Evolutionary conservation across 495 filamentous ascomycete species (phyloP), one percentile per base, ranked within the genome.

Genomic region (Penicillium longicatenatum): DNA sequence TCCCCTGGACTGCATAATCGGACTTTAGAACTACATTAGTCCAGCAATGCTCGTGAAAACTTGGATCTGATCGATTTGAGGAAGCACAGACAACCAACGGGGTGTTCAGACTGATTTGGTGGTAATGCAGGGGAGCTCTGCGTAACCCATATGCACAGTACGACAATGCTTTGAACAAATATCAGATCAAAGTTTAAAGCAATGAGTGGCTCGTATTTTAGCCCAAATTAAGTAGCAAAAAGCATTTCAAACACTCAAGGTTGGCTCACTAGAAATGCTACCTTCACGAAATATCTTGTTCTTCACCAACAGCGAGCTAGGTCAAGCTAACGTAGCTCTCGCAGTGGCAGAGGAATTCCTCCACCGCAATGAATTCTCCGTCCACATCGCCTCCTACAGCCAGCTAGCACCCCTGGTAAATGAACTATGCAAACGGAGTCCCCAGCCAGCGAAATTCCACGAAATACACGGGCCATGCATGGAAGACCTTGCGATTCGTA

Each of bases 301-400:
- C 49, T 64, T 86, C 55, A 82, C 83, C 6, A 82, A 80, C 69
- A 77, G 78, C 42, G 83, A 84, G 57, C 72, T 79, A 51, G 83
- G 83, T 17, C 79, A 84, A 54, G 76, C 78, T 24, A 84, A 84
- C 61, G 79, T 84, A 22, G 73, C 77, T 33, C 74, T 86, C 1
- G 82, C 83, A 10, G 74, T 79, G 1, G 73, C 73, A 20, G 75
- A 82, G 24, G 81, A 82, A 50, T 75, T 85, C 1, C 63, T 83
- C 24, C 64, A 70, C 11, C 73, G 75, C 12, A 71, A 68, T 3
- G 55, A 73, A 33, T 73, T 80, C 26, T 70, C 78, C 22, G 69
- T 85, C 4, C 82, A 85, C 52, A 73, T 85, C 33, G 83, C 74
- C 16, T 84, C 82, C 0, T 84, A 81, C 68, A 12, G 63, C 62